These are phyloP conservation scores for Fusarium scirpi DNA, from an alignment of 2,329 filamentous ascomycete genomes.

Conservation along the genomic window DNA sequence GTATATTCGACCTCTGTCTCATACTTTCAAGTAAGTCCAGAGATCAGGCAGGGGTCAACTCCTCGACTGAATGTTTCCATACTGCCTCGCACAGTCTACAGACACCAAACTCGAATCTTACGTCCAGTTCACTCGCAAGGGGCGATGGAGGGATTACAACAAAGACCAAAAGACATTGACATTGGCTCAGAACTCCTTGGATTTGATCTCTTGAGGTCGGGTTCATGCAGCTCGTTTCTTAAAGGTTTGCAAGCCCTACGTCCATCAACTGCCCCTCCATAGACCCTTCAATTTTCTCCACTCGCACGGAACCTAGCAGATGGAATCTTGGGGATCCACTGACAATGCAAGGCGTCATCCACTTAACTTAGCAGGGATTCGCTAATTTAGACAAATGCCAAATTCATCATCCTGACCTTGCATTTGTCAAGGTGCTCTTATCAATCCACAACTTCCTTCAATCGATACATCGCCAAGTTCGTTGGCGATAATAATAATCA, in stretches of 20 bases:
- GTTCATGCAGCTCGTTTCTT: neutral
- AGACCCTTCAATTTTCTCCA: constrained; percentile 23
- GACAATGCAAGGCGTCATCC: constrained; percentile 37
- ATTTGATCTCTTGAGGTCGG: neutral
- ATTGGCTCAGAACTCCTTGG: no score
- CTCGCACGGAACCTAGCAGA: constrained; percentile 1
- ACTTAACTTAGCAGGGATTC: constrained; percentile 25
- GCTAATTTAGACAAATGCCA: constrained; percentile 37
- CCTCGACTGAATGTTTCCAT: neutral
- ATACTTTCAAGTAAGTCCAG: neutral
- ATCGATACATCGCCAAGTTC: constrained; percentile 20
- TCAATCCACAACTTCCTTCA: constrained; percentile 10
- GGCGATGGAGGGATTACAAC: neutral
- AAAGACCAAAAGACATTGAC: neutral
- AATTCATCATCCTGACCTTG: constrained; percentile 35
- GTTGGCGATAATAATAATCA: constrained; percentile 6
- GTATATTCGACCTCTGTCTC: neutral
- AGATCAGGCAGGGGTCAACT: neutral
- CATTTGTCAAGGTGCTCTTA: constrained; percentile 10
- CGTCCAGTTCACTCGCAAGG: neutral
- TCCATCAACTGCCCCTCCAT: constrained; percentile 24
- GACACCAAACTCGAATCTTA: neutral
- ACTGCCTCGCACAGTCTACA: neutral
- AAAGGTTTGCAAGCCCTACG: constrained; percentile 14
- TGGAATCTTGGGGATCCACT: constrained; percentile 18